Percentiles rank a stretch among this genome's conserved stretches.
phyloP scores from a whole-genome alignment of 352 stramenopile species.

The Aphanomyces stellatus region DNA sequence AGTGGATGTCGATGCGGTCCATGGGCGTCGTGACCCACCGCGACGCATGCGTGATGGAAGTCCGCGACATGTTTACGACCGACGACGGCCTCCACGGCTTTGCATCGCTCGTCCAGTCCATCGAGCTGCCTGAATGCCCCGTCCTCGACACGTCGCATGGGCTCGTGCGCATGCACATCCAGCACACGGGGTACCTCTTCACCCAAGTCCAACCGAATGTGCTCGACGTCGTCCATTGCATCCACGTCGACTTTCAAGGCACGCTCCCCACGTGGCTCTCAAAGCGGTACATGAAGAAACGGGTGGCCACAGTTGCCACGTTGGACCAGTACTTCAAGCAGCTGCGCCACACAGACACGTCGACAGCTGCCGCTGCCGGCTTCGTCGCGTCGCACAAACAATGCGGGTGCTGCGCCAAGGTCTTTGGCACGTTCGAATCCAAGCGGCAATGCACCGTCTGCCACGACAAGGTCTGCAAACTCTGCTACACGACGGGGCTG shows the following conservation, averaged over 20 bases:
- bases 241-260: conserved; percentile 15
- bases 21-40: background rate
- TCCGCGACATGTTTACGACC: conserved; percentile 8
- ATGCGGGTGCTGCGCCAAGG: conserved; percentile 2
- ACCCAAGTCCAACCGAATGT: conserved; percentile 1
- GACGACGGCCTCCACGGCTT: background rate
- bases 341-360: background rate
- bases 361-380: background rate
- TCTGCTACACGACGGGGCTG: conserved; percentile 10
- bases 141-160: conserved; percentile 7
- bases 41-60: conserved; percentile 17
- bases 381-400: background rate
- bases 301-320: background rate
- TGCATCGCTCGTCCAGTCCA: conserved; percentile 13
- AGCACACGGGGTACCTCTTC: conserved; percentile 12
- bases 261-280: background rate
- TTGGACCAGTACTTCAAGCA: background rate
- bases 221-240: conserved; percentile 2
- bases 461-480: background rate
- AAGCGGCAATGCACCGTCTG: background rate
- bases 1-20: conserved; percentile 5
- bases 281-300: background rate
- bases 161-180: background rate
- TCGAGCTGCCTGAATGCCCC: conserved; percentile 7
- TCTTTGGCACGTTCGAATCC: background rate